Evolutionary conservation across 2,329 filamentous ascomycete species (phyloP), one percentile per base, ranked within the genome.

Genomic region (Penicillium sp.): DNA sequence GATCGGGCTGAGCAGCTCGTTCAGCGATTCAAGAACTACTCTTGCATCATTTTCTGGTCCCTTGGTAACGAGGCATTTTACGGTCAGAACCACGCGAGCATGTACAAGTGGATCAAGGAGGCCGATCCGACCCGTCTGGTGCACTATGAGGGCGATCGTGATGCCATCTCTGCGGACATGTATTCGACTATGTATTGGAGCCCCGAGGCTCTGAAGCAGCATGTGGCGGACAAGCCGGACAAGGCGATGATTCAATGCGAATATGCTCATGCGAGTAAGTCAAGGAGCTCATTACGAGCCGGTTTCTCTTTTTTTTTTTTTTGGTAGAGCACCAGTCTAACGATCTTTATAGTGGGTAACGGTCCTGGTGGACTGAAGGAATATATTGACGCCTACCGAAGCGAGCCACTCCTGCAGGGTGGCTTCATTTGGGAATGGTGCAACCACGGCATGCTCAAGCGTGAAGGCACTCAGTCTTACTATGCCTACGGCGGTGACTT

Each of bases 51-150:
- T 42, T 78, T 87, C 37, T 88, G 85, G 85, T 84, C 81, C 40
- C 71, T 88, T 0, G 85, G 85, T 0, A 88, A 88, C 57, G 85
- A 88, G 61, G 79, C 84, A 0, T 88, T 86, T 60, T 87, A 85
- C 57, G 85, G 85, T 0, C 69, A 72, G 7, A 88, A 88, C 59
- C 82, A 85, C 58, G 74, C 73, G 39, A 80, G 78, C 32, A 88
- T 88, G 85, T 82, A 83, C 55, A 68, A 82, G 3, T 83, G 78
- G 61, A 75, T 77, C 43, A 83, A 80, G 51, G 49, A 67, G 1
- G 68, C 74, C n/a, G 84, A 87, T 54, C 72, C 77, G 0, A 76
- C 74, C 1, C 71, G 84, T 5, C 74, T 78, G 0, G 72, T 86
- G 0, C 84, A 87, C 62, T 86, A 86, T 58, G 84, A 86, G 61